Evolutionary conservation across 2,329 filamentous ascomycete genomes (phyloP).

Genomic region (Lasiodiplodia sp.): DNA sequence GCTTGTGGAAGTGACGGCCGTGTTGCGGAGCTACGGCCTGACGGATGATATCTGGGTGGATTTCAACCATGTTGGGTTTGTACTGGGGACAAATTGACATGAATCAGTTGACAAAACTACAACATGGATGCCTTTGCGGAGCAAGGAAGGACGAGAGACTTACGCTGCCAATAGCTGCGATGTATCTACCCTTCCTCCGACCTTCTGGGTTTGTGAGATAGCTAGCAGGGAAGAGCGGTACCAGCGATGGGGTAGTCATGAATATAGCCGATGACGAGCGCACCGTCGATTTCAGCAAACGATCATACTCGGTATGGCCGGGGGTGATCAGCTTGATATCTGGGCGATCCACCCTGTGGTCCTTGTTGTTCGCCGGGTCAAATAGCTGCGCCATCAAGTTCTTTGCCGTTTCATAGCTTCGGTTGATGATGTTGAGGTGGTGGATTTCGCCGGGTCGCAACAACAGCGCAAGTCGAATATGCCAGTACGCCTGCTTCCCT

Average conservation of each 20-base stretch:
- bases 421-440: constrained; percentile 83
- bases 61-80: constrained; percentile 78
- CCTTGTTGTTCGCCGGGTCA: constrained; percentile 47
- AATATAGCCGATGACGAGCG: constrained; percentile 81
- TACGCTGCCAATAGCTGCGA: constrained; percentile 72
- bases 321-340: constrained; percentile 76
- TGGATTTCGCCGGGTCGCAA: constrained; percentile 74
- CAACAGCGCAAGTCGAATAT: constrained; percentile 82
- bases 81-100: constrained; percentile 45
- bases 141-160: background rate
- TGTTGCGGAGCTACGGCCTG: constrained; percentile 65
- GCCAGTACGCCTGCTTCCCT: constrained; percentile 93
- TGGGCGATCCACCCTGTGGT: constrained; percentile 35
- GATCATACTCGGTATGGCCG: constrained; percentile 71
- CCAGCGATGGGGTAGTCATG: constrained; percentile 80
- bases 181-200: constrained; percentile 72
- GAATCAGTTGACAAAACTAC: background rate
- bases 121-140: too few species aligned
- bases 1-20: constrained; percentile 71
- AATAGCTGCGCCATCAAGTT: constrained; percentile 63
- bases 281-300: constrained; percentile 75
- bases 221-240: constrained; percentile 76
- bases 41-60: constrained; percentile 77
- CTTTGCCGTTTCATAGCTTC: constrained; percentile 68
- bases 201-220: constrained; percentile 77